These are phyloP conservation scores for Monascus ruber DNA, from an alignment of 2,329 filamentous ascomycete species.

Conservation along the genomic window DNA sequence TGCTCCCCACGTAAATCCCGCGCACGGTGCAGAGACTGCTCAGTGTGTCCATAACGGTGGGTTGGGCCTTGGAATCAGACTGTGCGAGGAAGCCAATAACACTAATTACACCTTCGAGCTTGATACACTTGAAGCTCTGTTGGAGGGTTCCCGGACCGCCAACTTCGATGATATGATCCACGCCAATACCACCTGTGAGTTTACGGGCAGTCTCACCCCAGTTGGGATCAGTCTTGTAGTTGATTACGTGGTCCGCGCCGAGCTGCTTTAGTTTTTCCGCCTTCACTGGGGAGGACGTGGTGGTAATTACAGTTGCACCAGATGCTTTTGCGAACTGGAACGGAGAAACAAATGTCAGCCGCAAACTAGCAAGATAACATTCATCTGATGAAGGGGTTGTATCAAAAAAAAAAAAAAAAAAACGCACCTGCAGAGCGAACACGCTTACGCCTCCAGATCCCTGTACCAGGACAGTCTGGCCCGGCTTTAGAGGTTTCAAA, in stretches of 20 bases:
- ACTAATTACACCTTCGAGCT: constrained; percentile 43
- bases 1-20: constrained; percentile 46
- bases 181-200: constrained; percentile 40
- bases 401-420: no score
- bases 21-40: constrained; percentile 43
- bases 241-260: constrained; percentile 49
- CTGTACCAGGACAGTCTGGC: constrained; percentile 47
- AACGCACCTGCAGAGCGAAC: constrained; percentile 40
- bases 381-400: no score
- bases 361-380: no score
- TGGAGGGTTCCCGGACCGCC: constrained; percentile 51
- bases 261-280: constrained; percentile 41
- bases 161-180: constrained; percentile 56
- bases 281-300: constrained; percentile 47
- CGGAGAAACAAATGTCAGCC: background rate
- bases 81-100: constrained; percentile 50
- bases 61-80: constrained; percentile 34
- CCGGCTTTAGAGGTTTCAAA: constrained; percentile 41
- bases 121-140: constrained; percentile 44
- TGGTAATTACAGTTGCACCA: constrained; percentile 47
- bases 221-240: constrained; percentile 46
- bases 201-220: constrained; percentile 51
- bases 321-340: constrained; percentile 37
- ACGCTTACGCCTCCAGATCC: constrained; percentile 51
- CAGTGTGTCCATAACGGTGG: constrained; percentile 42